phyloP scores from a whole-genome alignment of 805 yeast genomes.

The Phaffomyces thermotolerans region DNA sequence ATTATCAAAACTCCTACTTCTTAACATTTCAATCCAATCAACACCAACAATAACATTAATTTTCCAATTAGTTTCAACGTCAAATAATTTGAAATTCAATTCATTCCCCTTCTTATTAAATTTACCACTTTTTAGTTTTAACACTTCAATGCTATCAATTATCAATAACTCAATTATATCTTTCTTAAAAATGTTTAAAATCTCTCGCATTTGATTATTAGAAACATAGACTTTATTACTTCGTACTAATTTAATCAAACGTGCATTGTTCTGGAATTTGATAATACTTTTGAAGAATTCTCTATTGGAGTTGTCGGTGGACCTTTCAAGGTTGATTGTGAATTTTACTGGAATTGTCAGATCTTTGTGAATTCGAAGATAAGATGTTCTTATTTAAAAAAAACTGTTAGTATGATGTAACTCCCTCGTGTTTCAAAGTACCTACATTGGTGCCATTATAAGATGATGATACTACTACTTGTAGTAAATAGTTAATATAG shows the following conservation, averaged over 20 bases:
- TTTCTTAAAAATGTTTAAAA: slow-evolving; percentile 11
- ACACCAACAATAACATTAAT: slow-evolving; percentile 5
- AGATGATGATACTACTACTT: background rate
- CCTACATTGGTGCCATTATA: slow-evolving; percentile 4
- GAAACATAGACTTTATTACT: slow-evolving; percentile 12
- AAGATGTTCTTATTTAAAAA: no score
- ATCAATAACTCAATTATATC: slow-evolving; percentile 10
- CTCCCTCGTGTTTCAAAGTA: background rate
- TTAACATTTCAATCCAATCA: slow-evolving; percentile 6
- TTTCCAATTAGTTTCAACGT: slow-evolving; percentile 10
- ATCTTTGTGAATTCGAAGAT: background rate
- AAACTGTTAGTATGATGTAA: background rate
- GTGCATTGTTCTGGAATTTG: slow-evolving; percentile 6
- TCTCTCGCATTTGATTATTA: slow-evolving; percentile 14
- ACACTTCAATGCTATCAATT: slow-evolving; percentile 10
- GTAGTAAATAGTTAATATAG: no score
- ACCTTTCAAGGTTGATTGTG: slow-evolving; percentile 2
- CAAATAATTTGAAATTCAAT: slow-evolving; percentile 1
- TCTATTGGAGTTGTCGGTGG: background rate
- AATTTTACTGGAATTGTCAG: slow-evolving; percentile 1
- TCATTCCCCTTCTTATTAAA: background rate
- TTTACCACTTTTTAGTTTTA: slow-evolving; percentile 1
- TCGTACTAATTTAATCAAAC: slow-evolving; percentile 2
- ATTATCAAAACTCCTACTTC: slow-evolving; percentile 1
- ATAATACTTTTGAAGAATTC: slow-evolving; percentile 3